A percentile compares a stretch with the other conserved stretches of the same genome.
These are phyloP conservation scores for Sclerotinia minor DNA, from an alignment of 2,329 filamentous ascomycete genomes.

Conservation along the genomic window DNA sequence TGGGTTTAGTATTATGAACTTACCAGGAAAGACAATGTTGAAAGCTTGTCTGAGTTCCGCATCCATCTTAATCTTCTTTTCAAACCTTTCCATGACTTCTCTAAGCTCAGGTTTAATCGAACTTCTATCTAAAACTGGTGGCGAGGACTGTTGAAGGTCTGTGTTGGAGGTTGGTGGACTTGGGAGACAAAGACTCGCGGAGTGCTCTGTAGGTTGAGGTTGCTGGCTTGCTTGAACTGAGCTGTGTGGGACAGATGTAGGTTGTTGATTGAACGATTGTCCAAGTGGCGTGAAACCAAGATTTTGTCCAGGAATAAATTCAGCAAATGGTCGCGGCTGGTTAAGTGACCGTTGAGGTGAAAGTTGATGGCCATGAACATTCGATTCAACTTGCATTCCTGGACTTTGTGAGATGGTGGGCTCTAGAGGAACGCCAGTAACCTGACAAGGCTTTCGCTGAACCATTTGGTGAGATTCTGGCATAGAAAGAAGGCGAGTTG, in stretches of 20 bases:
- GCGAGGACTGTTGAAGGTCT: background rate
- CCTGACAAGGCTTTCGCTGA: conserved; percentile 10
- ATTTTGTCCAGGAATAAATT: background rate
- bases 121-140: conserved; percentile 1
- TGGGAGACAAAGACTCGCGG: background rate
- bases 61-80: conserved; percentile 15
- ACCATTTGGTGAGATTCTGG: background rate
- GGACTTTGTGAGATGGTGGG: background rate
- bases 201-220: background rate
- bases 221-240: background rate
- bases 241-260: background rate
- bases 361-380: background rate
- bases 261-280: background rate
- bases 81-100: conserved; percentile 17
- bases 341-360: background rate
- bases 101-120: conserved; percentile 18
- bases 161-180: background rate
- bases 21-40: conserved; percentile 18
- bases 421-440: conserved; percentile 11
- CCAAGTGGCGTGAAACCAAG: background rate
- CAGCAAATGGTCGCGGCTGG: background rate
- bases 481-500: background rate
- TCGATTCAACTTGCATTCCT: background rate
- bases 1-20: background rate
- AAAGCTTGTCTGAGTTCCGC: conserved; percentile 14